Evolutionary conservation across 2,329 filamentous ascomycete genomes (phyloP), one percentile per base, ranked within the genome.

Genomic region (Phyllosticta citriasiana): DNA sequence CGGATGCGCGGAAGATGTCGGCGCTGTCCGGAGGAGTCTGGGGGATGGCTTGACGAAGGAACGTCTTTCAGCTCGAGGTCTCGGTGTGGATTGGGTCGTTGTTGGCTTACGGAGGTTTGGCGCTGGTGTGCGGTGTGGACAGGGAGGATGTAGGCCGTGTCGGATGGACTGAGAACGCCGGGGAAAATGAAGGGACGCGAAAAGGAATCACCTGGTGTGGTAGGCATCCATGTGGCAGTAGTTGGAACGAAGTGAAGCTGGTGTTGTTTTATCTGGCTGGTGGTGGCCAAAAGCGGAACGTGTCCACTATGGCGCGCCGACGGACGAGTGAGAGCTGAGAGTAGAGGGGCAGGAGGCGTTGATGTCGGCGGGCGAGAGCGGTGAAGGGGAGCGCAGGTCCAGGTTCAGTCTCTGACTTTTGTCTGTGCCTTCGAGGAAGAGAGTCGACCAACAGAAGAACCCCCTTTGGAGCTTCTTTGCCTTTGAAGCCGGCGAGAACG

Each of bases 161-260:
- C 66, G 64, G 33, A 70, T 65, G 64, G 66, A 62, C 60, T 33
- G 66, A 51, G 65, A 57, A 65, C 62, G 62, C 68, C 53, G 61
- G 61, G 55, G 19, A 61, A 68, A 70, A 71, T 68, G 65, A 74
- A 65, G 64, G 61, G 47, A 19, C 57, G 67, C 69, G 72, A 68
- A 64, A 73, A 66, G 65, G 71, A 69, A 63, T 74, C 68, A 68
- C 67, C 69, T 64, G 71, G 65, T 64, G 71, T 71, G 65, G 71
- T 70, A 73, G 74, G 72, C 75, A 77, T 77, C 69, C 73, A 78
- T 76, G 66, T 71, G 67, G 50, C 51, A 53, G 26, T 56, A 40
- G 25, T 60, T 33, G 54, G 52, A 35, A 51, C 9, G 19, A 54
- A 25, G 9, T 24, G 57, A 58, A 51, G 26, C 25, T 57, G 47